Percentiles rank a stretch among this genome's conserved stretches.
phyloP scores from a whole-genome alignment of 2,329 filamentous ascomycete genomes.

The Botrytis byssoidea region DNA sequence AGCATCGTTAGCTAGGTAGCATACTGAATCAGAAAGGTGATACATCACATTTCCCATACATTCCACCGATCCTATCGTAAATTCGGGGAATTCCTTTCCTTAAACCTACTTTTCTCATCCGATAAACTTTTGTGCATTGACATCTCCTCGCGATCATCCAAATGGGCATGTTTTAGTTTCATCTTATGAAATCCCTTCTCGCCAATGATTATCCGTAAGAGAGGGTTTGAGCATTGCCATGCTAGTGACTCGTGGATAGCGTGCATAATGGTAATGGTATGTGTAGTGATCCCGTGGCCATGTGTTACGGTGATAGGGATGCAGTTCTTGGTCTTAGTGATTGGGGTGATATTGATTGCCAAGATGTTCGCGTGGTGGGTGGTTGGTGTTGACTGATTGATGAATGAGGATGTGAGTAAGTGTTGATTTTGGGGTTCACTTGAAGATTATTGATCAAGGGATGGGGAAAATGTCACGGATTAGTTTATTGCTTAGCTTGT shows the following conservation, averaged over 20 bases:
- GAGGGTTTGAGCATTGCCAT: not conserved
- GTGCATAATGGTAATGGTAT: not conserved
- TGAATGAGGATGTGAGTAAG: not conserved
- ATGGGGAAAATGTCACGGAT: not conserved
- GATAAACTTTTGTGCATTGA: not conserved
- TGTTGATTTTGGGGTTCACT: not conserved
- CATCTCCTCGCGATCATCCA: no score
- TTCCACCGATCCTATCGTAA: not conserved
- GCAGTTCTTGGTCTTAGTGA: not conserved
- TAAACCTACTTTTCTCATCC: not conserved
- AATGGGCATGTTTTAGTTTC: constrained; percentile 10
- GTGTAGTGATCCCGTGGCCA: constrained; percentile 13
- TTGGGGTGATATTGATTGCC: not conserved
- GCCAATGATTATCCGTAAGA: not conserved
- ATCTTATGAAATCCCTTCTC: not conserved
- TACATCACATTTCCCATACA: not conserved
- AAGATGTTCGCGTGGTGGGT: not conserved
- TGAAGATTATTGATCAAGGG: not conserved
- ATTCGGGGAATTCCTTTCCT: not conserved
- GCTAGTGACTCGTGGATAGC: constrained; percentile 4
- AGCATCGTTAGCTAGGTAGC: not conserved
- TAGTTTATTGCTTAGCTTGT: not conserved
- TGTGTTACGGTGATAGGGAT: not conserved
- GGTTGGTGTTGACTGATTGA: not conserved
- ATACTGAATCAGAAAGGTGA: not conserved